phyloP scores from a whole-genome alignment of 1,139 yeast genomes.

The Debaryomyces fabryi region DNA sequence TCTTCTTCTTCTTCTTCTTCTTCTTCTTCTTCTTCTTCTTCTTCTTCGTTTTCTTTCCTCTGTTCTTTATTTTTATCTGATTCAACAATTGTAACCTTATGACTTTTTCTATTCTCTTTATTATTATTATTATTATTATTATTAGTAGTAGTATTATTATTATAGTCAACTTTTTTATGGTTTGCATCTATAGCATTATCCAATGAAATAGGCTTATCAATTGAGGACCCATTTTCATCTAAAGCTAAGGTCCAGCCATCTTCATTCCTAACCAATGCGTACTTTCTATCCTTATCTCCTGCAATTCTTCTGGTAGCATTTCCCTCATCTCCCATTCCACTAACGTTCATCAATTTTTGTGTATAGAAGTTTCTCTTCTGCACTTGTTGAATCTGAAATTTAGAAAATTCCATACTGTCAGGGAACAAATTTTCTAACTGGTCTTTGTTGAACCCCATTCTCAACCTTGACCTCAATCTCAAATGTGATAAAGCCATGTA shows the following conservation, averaged over 20 bases:
- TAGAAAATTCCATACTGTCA: slow-evolving; percentile 84
- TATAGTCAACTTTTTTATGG: slow-evolving; percentile 10
- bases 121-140: slow-evolving; percentile 12
- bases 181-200: slow-evolving; percentile 32
- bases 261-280: slow-evolving; percentile 72
- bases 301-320: slow-evolving; percentile 66
- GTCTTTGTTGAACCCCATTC: slow-evolving; percentile 93
- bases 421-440: slow-evolving; percentile 84
- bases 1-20: slow-evolving; percentile 15
- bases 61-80: background rate
- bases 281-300: slow-evolving; percentile 78
- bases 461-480: slow-evolving; percentile 78
- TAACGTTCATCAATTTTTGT: slow-evolving; percentile 79
- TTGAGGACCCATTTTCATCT: slow-evolving; percentile 38
- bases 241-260: slow-evolving; percentile 88
- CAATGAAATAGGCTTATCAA: slow-evolving; percentile 45
- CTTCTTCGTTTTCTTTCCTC: slow-evolving; percentile 14
- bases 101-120: background rate
- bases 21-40: slow-evolving; percentile 19
- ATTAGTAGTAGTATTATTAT: too few relatives aligned
- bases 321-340: slow-evolving; percentile 76
- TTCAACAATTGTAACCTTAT: background rate
- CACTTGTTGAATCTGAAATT: slow-evolving; percentile 90
- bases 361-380: slow-evolving; percentile 89
- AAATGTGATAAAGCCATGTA: slow-evolving; percentile 85